phyloP scores from a whole-genome alignment of 345 rosid species.

The Acer saccharum region DNA sequence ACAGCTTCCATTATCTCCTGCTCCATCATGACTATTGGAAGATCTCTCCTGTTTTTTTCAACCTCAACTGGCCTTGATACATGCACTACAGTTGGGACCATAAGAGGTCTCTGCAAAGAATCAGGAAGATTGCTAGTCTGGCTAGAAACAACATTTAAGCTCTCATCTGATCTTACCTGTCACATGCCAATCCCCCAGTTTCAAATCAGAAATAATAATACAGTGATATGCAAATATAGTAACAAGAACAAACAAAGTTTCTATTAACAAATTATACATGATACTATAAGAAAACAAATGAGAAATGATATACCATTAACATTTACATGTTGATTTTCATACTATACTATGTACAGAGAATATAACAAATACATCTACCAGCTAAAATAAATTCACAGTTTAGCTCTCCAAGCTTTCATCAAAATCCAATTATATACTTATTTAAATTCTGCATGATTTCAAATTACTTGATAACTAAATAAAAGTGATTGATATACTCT shows the following conservation, averaged over 20 bases:
- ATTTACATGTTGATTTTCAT: not conserved
- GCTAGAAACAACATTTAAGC: conserved; percentile 18
- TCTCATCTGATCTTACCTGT: conserved; percentile 39
- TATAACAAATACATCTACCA: too few species aligned
- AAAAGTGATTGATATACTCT: too few species aligned
- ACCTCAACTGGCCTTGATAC: conserved; percentile 74
- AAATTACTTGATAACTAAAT: too few species aligned
- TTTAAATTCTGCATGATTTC: too few species aligned
- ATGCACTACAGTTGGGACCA: conserved; percentile 60
- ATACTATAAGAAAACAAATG: not conserved
- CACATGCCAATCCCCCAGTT: conserved; percentile 25
- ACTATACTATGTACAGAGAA: not conserved
- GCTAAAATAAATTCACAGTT: conserved; percentile 47
- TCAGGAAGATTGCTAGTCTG: conserved; percentile 23
- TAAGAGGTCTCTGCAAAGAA: conserved; percentile 35
- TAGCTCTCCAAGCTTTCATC: conserved; percentile 56
- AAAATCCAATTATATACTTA: not conserved
- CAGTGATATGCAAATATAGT: not conserved
- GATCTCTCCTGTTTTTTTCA: conserved; percentile 74
- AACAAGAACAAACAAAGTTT: conserved; percentile 4
- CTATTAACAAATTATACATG: not conserved
- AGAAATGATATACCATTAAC: not conserved
- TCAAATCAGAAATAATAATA: conserved; percentile 18
- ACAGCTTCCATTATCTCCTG: conserved; percentile 97
- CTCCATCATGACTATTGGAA: conserved; percentile 97